phyloP scores from a whole-genome alignment of 2,329 filamentous ascomycete species.

The Alternaria arbusti region DNA sequence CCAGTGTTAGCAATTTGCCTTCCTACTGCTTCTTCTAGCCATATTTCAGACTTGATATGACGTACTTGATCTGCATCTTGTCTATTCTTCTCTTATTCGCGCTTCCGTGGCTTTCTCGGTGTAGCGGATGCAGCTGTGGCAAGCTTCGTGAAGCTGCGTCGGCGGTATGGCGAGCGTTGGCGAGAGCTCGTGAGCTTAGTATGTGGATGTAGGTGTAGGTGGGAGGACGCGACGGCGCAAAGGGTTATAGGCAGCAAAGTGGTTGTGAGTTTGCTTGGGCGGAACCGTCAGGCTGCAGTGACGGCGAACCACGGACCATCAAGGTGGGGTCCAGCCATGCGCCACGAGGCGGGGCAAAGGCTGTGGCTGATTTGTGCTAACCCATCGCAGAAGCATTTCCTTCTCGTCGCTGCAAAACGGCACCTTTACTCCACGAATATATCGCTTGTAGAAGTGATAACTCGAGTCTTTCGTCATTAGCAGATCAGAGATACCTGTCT shows the following conservation, averaged over 20 bases:
- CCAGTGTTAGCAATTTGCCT: conserved; percentile 10
- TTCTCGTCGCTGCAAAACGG: not conserved
- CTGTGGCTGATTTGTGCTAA: conserved; percentile 8
- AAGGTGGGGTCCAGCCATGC: conserved; percentile 5
- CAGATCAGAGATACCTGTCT: not conserved
- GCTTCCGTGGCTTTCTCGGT: not conserved
- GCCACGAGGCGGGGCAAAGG: conserved; percentile 12
- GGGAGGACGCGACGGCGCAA: not conserved
- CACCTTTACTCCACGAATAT: not conserved
- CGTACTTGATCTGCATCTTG: conserved; percentile 49
- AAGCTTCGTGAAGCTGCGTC: not conserved
- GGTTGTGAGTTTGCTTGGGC: not conserved
- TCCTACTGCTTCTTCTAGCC: not conserved
- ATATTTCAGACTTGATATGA: not conserved
- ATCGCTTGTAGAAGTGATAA: too few species aligned
- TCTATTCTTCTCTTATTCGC: not conserved
- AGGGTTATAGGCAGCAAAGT: conserved; percentile 6
- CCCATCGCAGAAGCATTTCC: not conserved
- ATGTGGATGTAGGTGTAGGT: not conserved
- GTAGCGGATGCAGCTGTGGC: not conserved
- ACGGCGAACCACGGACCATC: conserved; percentile 8
- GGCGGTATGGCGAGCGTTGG: not conserved
- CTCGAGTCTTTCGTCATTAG: not conserved
- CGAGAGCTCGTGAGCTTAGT: not conserved
- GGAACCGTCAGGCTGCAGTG: conserved; percentile 11